These are phyloP conservation scores for Aureoboletus auriporus DNA, from an alignment of 768 basidiomycete genomes.

Conservation along the genomic window DNA sequence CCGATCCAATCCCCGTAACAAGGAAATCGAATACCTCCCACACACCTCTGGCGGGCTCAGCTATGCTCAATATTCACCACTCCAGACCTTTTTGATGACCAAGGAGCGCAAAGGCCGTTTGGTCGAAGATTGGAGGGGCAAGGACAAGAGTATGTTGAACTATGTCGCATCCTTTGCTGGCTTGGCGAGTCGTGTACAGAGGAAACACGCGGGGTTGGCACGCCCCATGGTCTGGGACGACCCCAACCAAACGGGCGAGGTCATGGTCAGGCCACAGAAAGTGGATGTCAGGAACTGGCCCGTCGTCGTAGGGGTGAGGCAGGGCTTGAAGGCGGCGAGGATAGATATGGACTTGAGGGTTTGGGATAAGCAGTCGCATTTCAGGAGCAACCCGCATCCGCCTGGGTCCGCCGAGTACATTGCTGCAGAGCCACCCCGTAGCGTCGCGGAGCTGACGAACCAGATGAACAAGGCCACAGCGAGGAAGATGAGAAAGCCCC, in stretches of 20 bases:
- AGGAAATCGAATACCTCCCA: slow-evolving; percentile 56
- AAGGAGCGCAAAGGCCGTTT: slow-evolving; percentile 58
- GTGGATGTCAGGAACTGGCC: slow-evolving; percentile 37
- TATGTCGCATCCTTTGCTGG: slow-evolving; percentile 32
- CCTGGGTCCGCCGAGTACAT: slow-evolving; percentile 53
- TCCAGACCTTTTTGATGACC: slow-evolving; percentile 52
- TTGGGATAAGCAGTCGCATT: slow-evolving; percentile 28
- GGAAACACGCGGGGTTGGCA: slow-evolving; percentile 13
- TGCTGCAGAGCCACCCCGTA: slow-evolving; percentile 24
- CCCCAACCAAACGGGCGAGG: slow-evolving; percentile 24
- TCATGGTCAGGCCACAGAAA: slow-evolving; percentile 26
- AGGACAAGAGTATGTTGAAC: slow-evolving; percentile 7
- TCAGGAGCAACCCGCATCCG: slow-evolving; percentile 39
- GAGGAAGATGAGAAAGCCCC: slow-evolving; percentile 1
- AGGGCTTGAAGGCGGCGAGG: slow-evolving; percentile 36
- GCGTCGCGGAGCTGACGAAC: slow-evolving; percentile 17
- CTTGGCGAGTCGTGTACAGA: slow-evolving; percentile 21
- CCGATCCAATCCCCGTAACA: slow-evolving; percentile 22
- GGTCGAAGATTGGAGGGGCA: slow-evolving; percentile 31
- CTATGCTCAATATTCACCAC: slow-evolving; percentile 49
- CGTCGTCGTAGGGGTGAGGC: slow-evolving; percentile 40
- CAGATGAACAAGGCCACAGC: slow-evolving; percentile 3
- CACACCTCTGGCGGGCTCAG: slow-evolving; percentile 60
- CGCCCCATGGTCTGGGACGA: slow-evolving; percentile 28
- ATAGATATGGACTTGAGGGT: slow-evolving; percentile 32